phyloP scores from a whole-genome alignment of 2,329 filamentous ascomycete species.

The Colletotrichum lentis region DNA sequence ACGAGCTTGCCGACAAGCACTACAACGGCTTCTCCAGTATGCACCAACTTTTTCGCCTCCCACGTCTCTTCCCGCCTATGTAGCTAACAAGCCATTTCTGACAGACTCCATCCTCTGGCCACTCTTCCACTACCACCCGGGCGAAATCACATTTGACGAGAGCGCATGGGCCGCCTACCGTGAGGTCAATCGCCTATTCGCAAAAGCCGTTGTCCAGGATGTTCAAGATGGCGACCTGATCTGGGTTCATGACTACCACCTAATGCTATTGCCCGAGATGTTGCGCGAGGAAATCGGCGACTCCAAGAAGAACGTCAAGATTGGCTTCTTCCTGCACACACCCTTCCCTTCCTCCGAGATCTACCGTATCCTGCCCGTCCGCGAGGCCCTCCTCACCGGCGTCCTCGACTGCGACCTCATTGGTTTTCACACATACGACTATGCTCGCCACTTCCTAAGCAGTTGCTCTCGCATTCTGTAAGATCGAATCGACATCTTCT shows the following conservation, averaged over 20 bases:
- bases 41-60: slow-evolving; percentile 44
- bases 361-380: slow-evolving; percentile 92
- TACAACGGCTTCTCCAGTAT: slow-evolving; percentile 98
- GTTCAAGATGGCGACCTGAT: slow-evolving; percentile 93
- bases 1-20: slow-evolving; percentile 91
- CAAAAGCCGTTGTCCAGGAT: slow-evolving; percentile 84
- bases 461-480: slow-evolving; percentile 93
- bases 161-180: slow-evolving; percentile 92
- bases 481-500: slow-evolving; percentile 43
- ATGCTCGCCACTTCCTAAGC: slow-evolving; percentile 96
- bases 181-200: slow-evolving; percentile 92
- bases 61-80: slow-evolving; percentile 15
- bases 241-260: slow-evolving; percentile 98
- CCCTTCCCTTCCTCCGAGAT: slow-evolving; percentile 97
- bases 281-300: slow-evolving; percentile 86
- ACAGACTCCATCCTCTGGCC: slow-evolving; percentile 97
- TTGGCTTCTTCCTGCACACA: slow-evolving; percentile 97
- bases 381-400: slow-evolving; percentile 85
- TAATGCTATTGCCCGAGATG: slow-evolving; percentile 97
- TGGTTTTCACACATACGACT: slow-evolving; percentile 98
- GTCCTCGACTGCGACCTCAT: slow-evolving; percentile 94
- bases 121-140: slow-evolving; percentile 97
- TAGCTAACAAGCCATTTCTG: slow-evolving; percentile 8
- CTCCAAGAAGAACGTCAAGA: slow-evolving; percentile 89
- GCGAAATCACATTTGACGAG: slow-evolving; percentile 98